phyloP scores from a whole-genome alignment of 1,284 basidiomycete genomes.

The Cryptococcus sp. region DNA sequence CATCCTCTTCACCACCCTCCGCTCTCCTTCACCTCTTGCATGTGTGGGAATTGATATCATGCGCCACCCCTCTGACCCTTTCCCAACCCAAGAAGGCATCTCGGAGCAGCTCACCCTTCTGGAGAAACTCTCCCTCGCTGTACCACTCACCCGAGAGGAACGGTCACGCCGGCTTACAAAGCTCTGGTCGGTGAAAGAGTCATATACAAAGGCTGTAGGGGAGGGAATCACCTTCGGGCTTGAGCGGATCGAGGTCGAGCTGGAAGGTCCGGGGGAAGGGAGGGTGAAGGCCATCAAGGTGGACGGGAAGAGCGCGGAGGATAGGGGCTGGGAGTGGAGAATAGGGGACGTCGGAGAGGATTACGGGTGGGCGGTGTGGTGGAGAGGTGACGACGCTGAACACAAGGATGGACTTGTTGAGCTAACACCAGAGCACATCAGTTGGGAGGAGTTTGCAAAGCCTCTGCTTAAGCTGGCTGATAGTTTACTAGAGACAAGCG shows the following conservation, averaged over 20 bases:
- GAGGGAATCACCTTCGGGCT: slow-evolving; percentile 44
- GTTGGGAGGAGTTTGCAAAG: slow-evolving; percentile 27
- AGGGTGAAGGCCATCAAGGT: slow-evolving; percentile 21
- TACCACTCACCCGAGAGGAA: slow-evolving; percentile 9
- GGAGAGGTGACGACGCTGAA: slow-evolving; percentile 24
- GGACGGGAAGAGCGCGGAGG: slow-evolving; percentile 29
- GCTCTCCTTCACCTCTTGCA: slow-evolving; percentile 3
- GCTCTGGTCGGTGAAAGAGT: slow-evolving; percentile 45
- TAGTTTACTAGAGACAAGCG: not conserved
- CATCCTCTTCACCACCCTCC: slow-evolving; percentile 22
- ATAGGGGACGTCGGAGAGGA: slow-evolving; percentile 22
- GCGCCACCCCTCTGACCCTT: slow-evolving; percentile 26
- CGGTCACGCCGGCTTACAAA: slow-evolving; percentile 28
- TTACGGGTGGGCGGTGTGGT: slow-evolving; percentile 33
- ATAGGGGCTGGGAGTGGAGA: slow-evolving; percentile 31
- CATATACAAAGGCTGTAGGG: slow-evolving; percentile 42
- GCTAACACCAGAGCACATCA: slow-evolving; percentile 14
- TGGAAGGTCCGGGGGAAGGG: slow-evolving; percentile 9
- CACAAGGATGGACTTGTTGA: not conserved
- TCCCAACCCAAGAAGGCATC: slow-evolving; percentile 18
- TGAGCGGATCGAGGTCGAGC: slow-evolving; percentile 35
- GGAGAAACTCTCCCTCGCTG: slow-evolving; percentile 23
- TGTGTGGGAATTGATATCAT: slow-evolving; percentile 43
- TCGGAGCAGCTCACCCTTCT: slow-evolving; percentile 25
- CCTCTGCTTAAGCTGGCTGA: slow-evolving; percentile 9